Conservation (phyloP, 164 flowering plant genomes). For the Aristolochia californica region DNA sequence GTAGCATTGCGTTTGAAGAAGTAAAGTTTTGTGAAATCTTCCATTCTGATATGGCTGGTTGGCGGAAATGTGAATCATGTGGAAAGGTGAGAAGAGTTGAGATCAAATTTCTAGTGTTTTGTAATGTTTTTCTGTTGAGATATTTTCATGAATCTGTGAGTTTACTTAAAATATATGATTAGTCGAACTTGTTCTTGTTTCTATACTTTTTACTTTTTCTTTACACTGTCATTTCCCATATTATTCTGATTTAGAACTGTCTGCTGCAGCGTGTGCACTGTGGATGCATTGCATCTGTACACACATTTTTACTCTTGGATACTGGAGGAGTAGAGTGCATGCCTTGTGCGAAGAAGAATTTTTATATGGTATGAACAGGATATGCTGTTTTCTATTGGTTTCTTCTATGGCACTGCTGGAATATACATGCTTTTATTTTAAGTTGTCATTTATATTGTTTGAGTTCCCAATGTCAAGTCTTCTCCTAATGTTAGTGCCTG, state of each 20-base stretch:
- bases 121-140: neutral
- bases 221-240: neutral
- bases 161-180: too few species aligned
- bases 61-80: conserved; percentile 86
- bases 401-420: neutral
- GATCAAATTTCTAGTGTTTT: neutral
- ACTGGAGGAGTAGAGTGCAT: conserved; percentile 84
- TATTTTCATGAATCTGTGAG: too few species aligned
- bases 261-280: conserved; percentile 75
- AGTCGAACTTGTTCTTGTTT: neutral
- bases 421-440: neutral
- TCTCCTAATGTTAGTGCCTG: neutral
- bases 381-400: neutral
- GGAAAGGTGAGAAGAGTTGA: conserved; percentile 49
- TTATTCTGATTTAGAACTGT: conserved; percentile 3
- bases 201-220: neutral
- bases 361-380: conserved; percentile 27
- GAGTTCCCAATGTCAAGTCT: neutral
- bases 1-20: conserved; percentile 51
- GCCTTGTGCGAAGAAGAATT: conserved; percentile 57
- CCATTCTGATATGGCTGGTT: conserved; percentile 66
- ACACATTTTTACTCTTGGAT: conserved; percentile 55
- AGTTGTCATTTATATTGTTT: neutral
- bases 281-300: conserved; percentile 79
- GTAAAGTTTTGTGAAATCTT: conserved; percentile 52